Evolutionary conservation across 179 eudicot genomes (phyloP).

Genomic region (Sideroxylon spinosum): DNA sequence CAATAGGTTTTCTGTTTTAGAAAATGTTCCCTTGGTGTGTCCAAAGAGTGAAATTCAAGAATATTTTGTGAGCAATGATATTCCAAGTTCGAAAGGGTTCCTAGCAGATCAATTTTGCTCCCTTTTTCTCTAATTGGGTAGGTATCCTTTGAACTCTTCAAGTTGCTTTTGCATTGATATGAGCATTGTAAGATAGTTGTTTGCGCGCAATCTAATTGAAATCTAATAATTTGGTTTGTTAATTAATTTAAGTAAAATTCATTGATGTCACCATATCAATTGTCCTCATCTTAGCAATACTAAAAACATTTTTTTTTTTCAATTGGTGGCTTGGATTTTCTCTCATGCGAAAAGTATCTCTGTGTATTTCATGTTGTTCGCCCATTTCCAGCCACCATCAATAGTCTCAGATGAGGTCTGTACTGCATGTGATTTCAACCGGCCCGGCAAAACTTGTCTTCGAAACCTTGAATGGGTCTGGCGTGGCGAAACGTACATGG

Average conservation of each 20-base stretch:
- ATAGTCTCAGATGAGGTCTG: slow-evolving; percentile 94
- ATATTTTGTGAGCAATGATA: not conserved
- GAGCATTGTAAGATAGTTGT: not conserved
- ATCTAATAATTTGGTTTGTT: not conserved
- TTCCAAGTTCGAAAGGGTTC: not conserved
- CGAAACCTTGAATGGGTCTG: slow-evolving; percentile 99
- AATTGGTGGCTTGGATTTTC: not conserved
- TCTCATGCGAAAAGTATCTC: not conserved
- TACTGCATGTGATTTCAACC: slow-evolving; percentile 97
- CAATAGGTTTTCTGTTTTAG: not conserved
- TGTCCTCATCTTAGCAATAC: too few species aligned
- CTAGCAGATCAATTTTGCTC: not conserved
- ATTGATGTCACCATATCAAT: not conserved
- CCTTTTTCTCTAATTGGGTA: not conserved
- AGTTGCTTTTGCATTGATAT: not conserved
- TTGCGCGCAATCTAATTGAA: not conserved
- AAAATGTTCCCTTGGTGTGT: not conserved
- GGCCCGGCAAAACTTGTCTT: slow-evolving; percentile 95
- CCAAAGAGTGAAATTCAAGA: not conserved
- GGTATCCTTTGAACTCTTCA: not conserved
- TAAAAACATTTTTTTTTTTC: not conserved
- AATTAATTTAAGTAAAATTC: not conserved
- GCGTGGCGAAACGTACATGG: slow-evolving; percentile 96
- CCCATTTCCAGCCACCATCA: slow-evolving; percentile 75
- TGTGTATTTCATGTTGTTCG: slow-evolving; percentile 21